phyloP scores from a whole-genome alignment of 2,329 filamentous ascomycete species.

The Calycina herbarum region DNA sequence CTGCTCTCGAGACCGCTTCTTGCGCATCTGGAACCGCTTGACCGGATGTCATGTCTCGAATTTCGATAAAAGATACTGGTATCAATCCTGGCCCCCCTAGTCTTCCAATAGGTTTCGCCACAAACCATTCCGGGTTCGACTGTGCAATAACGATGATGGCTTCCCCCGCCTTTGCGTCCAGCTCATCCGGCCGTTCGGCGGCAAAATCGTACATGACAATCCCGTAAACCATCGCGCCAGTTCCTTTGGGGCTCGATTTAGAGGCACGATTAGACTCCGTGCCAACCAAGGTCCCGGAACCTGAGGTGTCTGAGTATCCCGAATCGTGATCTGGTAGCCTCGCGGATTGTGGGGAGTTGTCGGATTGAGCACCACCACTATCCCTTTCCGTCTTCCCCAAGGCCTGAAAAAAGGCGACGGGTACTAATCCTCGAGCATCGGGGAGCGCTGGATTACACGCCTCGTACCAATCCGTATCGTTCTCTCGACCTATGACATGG shows the following conservation, averaged over 20 bases:
- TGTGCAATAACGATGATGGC: slow-evolving; percentile 98
- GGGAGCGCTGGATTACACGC: slow-evolving; percentile 92
- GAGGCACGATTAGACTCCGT: slow-evolving; percentile 39
- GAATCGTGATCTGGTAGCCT: slow-evolving; percentile 82
- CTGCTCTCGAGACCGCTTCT: slow-evolving; percentile 82
- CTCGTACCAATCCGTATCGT: slow-evolving; percentile 96
- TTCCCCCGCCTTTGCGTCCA: slow-evolving; percentile 92
- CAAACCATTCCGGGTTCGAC: slow-evolving; percentile 98
- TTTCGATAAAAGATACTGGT: slow-evolving; percentile 94
- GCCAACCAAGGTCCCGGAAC: slow-evolving; percentile 37
- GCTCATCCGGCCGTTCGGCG: slow-evolving; percentile 90
- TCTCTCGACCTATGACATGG: slow-evolving; percentile 93
- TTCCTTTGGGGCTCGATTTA: slow-evolving; percentile 53
- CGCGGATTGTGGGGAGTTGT: slow-evolving; percentile 48
- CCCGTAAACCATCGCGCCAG: slow-evolving; percentile 90
- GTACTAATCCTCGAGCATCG: slow-evolving; percentile 85
- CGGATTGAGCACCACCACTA: slow-evolving; percentile 67
- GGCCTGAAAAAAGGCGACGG: slow-evolving; percentile 89
- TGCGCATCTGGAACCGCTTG: slow-evolving; percentile 77
- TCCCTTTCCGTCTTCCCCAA: slow-evolving; percentile 91
- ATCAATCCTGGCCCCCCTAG: slow-evolving; percentile 95
- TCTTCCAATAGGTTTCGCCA: slow-evolving; percentile 96
- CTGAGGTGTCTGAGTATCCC: slow-evolving; percentile 69
- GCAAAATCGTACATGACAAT: slow-evolving; percentile 97
- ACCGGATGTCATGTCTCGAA: slow-evolving; percentile 88